phyloP scores from a whole-genome alignment of 2,329 filamentous ascomycete genomes.

The Rachicladosporium sp. region DNA sequence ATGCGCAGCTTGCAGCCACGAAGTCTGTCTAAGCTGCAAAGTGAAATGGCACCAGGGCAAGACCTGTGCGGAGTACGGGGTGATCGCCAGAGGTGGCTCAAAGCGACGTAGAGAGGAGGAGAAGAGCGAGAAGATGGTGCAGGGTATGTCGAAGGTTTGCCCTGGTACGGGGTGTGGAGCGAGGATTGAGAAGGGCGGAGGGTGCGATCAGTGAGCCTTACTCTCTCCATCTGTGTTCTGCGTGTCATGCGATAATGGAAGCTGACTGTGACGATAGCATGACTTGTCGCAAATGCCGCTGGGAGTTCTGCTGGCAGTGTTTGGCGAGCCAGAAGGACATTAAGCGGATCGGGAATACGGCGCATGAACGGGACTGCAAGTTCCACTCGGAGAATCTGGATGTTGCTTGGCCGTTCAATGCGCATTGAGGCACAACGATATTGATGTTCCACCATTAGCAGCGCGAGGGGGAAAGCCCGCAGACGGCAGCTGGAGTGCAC shows the following conservation, averaged over 20 bases:
- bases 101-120: constrained; percentile 15
- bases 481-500: no score
- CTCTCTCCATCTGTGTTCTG: no score
- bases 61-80: constrained; percentile 29
- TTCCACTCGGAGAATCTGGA: constrained; percentile 19
- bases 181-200: constrained; percentile 28
- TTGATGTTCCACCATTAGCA: no score
- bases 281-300: constrained; percentile 25
- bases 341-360: constrained; percentile 16
- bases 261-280: constrained; percentile 5
- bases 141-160: constrained; percentile 25
- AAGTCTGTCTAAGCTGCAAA: constrained; percentile 26
- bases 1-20: constrained; percentile 24
- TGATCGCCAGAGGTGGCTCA: constrained; percentile 14
- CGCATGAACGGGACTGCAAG: constrained; percentile 17
- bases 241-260: no score
- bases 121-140: constrained; percentile 18
- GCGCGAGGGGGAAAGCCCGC: no score
- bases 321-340: constrained; percentile 16
- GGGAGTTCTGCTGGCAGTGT: constrained; percentile 31
- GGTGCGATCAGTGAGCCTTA: constrained; percentile 29
- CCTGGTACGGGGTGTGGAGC: constrained; percentile 24
- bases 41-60: constrained; percentile 27
- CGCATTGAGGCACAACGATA: constrained; percentile 7
- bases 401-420: constrained; percentile 21